Conservation (phyloP, 257 asterid species). For the Solanum commersonii region DNA sequence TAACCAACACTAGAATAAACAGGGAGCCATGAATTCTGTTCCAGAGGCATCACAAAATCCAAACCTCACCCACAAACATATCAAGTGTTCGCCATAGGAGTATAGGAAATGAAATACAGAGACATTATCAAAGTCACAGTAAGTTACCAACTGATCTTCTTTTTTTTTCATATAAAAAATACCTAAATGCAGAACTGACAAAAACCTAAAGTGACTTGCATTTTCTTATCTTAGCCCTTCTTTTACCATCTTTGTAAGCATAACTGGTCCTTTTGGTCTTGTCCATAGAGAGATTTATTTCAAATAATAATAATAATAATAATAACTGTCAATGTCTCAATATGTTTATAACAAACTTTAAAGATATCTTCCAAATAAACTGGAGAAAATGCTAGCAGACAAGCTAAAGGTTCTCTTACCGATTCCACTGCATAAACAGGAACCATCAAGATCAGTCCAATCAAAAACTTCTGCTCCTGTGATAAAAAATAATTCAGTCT, state of each 20-base stretch:
- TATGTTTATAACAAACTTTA: not conserved
- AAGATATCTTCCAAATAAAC: not conserved
- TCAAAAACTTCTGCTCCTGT: slow-evolving; percentile 96
- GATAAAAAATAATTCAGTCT: slow-evolving; percentile 9
- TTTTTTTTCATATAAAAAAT: not conserved
- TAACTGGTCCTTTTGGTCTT: not conserved
- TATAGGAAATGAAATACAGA: too few species aligned
- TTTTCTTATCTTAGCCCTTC: not conserved
- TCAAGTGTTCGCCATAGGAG: not conserved
- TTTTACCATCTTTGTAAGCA: not conserved
- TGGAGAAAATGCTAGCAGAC: not conserved
- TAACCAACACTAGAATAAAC: not conserved
- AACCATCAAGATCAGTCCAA: slow-evolving; percentile 92
- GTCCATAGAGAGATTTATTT: not conserved
- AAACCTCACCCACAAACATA: not conserved
- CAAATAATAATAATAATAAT: not conserved
- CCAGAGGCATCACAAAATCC: not conserved
- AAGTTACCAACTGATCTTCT: not conserved
- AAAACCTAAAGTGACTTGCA: not conserved
- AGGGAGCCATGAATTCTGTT: not conserved
- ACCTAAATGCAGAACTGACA: not conserved
- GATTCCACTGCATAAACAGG: slow-evolving; percentile 98
- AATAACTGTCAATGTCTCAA: not conserved
- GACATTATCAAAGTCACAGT: not conserved
- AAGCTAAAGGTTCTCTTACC: slow-evolving; percentile 29